These are phyloP conservation scores for Thermothielavioides terrestris DNA, from an alignment of 495 filamentous ascomycete species.

Conservation along the genomic window DNA sequence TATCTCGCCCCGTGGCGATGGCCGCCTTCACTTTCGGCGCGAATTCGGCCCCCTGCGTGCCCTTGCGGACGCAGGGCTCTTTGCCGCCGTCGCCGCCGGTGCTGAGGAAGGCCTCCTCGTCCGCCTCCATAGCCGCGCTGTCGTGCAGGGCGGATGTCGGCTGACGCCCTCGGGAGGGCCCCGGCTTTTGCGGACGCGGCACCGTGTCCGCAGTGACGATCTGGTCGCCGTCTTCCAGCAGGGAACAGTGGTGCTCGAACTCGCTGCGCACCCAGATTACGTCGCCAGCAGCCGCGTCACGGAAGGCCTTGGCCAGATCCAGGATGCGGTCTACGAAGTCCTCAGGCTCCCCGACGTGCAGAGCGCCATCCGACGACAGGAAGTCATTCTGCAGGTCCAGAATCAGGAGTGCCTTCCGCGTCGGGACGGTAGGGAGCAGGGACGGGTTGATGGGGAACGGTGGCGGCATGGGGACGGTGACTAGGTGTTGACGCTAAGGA, in stretches of 20 bases:
- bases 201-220: slow-evolving; percentile 32
- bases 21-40: slow-evolving; percentile 47
- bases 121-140: slow-evolving; percentile 21
- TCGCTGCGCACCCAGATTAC: slow-evolving; percentile 83
- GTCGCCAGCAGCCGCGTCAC: slow-evolving; percentile 55
- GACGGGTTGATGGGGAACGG: slow-evolving; percentile 44
- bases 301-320: slow-evolving; percentile 61
- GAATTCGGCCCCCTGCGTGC: slow-evolving; percentile 60
- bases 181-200: slow-evolving; percentile 7
- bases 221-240: slow-evolving; percentile 42
- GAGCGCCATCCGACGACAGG: slow-evolving; percentile 55
- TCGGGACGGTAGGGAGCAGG: slow-evolving; percentile 43
- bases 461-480: slow-evolving; percentile 20
- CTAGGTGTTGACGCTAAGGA: too few relatives aligned
- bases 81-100: slow-evolving; percentile 33
- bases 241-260: slow-evolving; percentile 51
- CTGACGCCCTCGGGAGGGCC: slow-evolving; percentile 10
- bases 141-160: slow-evolving; percentile 19
- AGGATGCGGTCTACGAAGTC: slow-evolving; percentile 61
- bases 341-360: slow-evolving; percentile 55
- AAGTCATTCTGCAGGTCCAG: slow-evolving; percentile 94
- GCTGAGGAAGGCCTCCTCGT: slow-evolving; percentile 53
- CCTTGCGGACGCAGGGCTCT: slow-evolving; percentile 47
- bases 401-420: slow-evolving; percentile 74
- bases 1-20: slow-evolving; percentile 51